Evolutionary conservation across 306 rosid species (phyloP).

Genomic region (Trifolium pratense): DNA sequence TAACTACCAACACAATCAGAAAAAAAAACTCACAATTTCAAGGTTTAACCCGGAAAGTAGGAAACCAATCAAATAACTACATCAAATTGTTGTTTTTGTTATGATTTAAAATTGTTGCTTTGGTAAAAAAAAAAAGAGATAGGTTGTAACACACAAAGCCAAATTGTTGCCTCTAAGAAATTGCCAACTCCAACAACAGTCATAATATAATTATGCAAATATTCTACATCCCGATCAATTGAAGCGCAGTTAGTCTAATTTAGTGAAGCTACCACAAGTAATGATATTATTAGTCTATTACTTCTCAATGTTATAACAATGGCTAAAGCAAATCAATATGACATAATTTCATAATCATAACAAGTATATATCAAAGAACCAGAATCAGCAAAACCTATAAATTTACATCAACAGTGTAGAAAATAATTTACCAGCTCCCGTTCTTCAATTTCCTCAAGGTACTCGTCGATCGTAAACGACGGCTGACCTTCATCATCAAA

Average conservation of each 20-base stretch:
- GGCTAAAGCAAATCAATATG: background rate
- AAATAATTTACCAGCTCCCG: conserved; percentile 73
- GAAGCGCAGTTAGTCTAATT: background rate
- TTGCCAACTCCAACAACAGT: conserved; percentile 4
- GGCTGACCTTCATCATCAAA: conserved; percentile 78
- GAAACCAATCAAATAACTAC: conserved; percentile 1
- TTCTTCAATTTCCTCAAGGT: conserved; percentile 81
- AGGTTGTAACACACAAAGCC: background rate
- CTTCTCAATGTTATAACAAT: background rate
- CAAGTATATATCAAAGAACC: too few relatives aligned
- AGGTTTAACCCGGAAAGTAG: background rate
- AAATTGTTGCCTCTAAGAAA: conserved; percentile 5
- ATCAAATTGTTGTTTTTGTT: background rate
- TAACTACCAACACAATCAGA: too few relatives aligned
- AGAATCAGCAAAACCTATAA: too few relatives aligned
- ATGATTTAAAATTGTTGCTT: background rate
- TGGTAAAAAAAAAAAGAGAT: background rate
- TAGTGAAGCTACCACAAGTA: conserved; percentile 12
- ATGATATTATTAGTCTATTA: background rate
- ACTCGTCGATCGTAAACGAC: conserved; percentile 77
- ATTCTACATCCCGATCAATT: background rate
- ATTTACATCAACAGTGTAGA: background rate
- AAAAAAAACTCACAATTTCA: background rate
- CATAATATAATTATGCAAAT: background rate
- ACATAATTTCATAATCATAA: background rate